Conservation (phyloP, 345 rosid genomes). For the Populus deltoides region DNA sequence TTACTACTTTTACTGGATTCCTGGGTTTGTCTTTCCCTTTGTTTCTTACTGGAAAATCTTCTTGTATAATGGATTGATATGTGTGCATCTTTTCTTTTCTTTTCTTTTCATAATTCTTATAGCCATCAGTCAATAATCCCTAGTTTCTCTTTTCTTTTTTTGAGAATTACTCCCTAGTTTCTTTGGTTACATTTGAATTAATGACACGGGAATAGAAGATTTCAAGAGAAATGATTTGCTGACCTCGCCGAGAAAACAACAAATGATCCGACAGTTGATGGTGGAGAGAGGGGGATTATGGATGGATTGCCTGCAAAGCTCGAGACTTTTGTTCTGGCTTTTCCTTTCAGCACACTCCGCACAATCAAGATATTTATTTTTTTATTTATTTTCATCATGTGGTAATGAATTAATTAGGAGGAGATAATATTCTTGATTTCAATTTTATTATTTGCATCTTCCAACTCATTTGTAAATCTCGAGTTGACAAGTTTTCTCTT, state of each 20-base stretch:
- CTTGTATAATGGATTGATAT: neutral
- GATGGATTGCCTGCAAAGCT: constrained; percentile 40
- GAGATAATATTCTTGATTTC: no score
- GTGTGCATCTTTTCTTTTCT: neutral
- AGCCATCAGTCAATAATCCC: neutral
- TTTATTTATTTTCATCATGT: neutral
- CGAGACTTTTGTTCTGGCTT: constrained; percentile 28
- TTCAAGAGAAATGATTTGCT: constrained; percentile 13
- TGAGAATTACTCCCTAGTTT: neutral
- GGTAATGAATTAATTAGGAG: no score
- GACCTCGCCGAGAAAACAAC: constrained; percentile 24
- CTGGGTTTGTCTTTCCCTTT: constrained; percentile 25
- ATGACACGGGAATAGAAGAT: constrained; percentile 1
- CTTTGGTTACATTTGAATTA: neutral
- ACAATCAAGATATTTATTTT: constrained; percentile 3
- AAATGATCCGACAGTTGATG: constrained; percentile 44
- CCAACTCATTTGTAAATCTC: no score
- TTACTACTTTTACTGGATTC: constrained; percentile 41
- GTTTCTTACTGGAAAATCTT: constrained; percentile 3
- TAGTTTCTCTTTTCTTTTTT: no score
- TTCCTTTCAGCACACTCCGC: constrained; percentile 26
- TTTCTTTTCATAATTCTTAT: neutral
- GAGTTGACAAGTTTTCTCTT: no score
- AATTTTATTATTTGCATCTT: no score
- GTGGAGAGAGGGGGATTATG: constrained; percentile 39